phyloP scores from a whole-genome alignment of 768 basidiomycete genomes.

The Agrocybe chaxingu region DNA sequence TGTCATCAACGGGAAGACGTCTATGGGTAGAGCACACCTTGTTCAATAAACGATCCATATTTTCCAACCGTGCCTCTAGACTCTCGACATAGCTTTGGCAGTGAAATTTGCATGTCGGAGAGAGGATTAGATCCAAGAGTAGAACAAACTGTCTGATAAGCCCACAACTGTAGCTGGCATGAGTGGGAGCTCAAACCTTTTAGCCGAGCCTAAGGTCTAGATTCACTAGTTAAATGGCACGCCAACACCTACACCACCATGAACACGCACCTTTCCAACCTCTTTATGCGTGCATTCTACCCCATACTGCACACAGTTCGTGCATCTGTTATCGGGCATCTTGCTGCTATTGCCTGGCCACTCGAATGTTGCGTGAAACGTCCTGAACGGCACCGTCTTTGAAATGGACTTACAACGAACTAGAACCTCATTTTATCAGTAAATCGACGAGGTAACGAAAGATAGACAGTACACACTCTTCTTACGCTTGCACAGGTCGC shows the following conservation, averaged over 20 bases:
- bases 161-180: neutral
- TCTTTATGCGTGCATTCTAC: constrained; percentile 68
- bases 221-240: neutral
- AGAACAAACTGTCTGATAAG: too few relatives aligned
- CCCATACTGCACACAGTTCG: constrained; percentile 57
- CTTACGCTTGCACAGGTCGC: constrained; percentile 71
- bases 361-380: constrained; percentile 9
- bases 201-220: constrained; percentile 58
- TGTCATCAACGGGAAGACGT: neutral
- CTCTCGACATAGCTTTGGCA: constrained; percentile 55
- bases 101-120: constrained; percentile 25
- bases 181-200: constrained; percentile 42
- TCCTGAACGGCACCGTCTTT: neutral
- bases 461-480: constrained; percentile 45
- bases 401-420: constrained; percentile 30
- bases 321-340: constrained; percentile 61
- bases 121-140: too few relatives aligned
- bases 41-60: constrained; percentile 59
- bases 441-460: neutral
- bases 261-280: constrained; percentile 57
- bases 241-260: neutral
- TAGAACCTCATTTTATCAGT: constrained; percentile 5
- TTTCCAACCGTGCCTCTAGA: constrained; percentile 58
- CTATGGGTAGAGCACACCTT: constrained; percentile 33
- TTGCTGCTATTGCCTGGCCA: constrained; percentile 64